Evolutionary conservation across 192 early-diverging fungal genomes (phyloP), one percentile per base, ranked within the genome.

Genomic region (Obelidium mucronatum): DNA sequence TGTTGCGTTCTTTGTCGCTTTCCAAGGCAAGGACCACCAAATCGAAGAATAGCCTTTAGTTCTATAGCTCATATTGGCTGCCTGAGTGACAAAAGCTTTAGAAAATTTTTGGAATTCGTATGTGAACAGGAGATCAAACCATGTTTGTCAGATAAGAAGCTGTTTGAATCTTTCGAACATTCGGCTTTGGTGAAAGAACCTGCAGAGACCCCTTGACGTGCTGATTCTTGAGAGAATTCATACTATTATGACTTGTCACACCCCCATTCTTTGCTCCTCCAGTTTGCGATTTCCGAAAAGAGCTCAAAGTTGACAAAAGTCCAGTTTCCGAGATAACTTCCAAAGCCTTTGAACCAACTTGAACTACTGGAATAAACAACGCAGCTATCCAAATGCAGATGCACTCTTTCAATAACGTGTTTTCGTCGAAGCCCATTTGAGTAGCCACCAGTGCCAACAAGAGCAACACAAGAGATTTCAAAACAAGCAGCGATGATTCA

Each of bases 291-390:
- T 48, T 48, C 19, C 19, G 44, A 48, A 19, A 48, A 19, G 44
- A 15, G 8, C 44, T 6, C 8, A 19, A 48, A 15, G 73, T 96
- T 88, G 66, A 92, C 91, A 75, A 95, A 94, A 66, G 86, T 93
- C 75, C 93, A 92, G 11, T 94, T 94, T 66, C 94, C 88, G 24
- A 89, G 83, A 81, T 97, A 94, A 79, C 95, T 92, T 48, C 30
- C 94, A 85, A 24, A 90, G 93, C 26, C 95, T 91, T 78, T 94
- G 94, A 92, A 95, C 93, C 67, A 94, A 87, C 73, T 93, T 94
- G 86, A 95, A 97, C 70, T 86, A 78, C 56, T 92, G 89, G 40
- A 96, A 82, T 60, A 95, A 90, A 52, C 83, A 88, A 74, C 93
- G 94, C 40, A 91, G 73, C 62, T 89, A 86, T 2, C 81, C 62